A percentile compares a stretch with the other conserved stretches of the same genome.
Evolutionary conservation across 2,329 filamentous ascomycete species (phyloP).

Genomic region (Fusarium solani-melongenae): DNA sequence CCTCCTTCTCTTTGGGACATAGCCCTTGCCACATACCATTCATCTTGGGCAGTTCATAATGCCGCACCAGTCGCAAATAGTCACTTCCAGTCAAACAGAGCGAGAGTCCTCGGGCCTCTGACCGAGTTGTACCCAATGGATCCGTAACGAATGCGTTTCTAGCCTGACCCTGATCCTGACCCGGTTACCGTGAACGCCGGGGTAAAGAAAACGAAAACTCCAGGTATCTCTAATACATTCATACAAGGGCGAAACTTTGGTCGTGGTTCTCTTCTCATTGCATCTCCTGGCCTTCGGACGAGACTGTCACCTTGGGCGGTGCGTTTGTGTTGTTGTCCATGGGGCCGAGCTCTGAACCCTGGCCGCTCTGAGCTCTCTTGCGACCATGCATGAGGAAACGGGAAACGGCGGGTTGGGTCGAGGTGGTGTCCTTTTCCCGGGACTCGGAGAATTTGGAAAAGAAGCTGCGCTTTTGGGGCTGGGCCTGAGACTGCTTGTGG

Average conservation of each 20-base stretch:
- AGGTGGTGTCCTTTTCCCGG: constrained; percentile 49
- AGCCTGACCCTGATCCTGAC: constrained; percentile 28
- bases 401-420: constrained; percentile 56
- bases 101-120: constrained; percentile 22
- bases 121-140: constrained; percentile 30
- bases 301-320: constrained; percentile 43
- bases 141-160: constrained; percentile 40
- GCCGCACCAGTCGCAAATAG: background rate
- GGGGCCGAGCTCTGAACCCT: constrained; percentile 76
- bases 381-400: constrained; percentile 76
- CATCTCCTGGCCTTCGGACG: constrained; percentile 43
- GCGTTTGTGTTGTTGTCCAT: constrained; percentile 58
- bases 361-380: constrained; percentile 74
- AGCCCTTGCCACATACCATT: constrained; percentile 5
- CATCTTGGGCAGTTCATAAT: constrained; percentile 5
- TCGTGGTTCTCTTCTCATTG: constrained; percentile 27
- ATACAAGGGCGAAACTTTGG: constrained; percentile 27
- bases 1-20: constrained; percentile 23
- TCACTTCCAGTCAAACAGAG: constrained; percentile 19
- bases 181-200: constrained; percentile 42
- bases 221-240: constrained; percentile 44
- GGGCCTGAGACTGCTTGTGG: constrained; percentile 56
- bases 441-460: constrained; percentile 80
- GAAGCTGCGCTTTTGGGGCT: constrained; percentile 71
- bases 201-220: constrained; percentile 31